Conservation (phyloP, 805 yeast species). For the Lipomyces mesembrius region DNA sequence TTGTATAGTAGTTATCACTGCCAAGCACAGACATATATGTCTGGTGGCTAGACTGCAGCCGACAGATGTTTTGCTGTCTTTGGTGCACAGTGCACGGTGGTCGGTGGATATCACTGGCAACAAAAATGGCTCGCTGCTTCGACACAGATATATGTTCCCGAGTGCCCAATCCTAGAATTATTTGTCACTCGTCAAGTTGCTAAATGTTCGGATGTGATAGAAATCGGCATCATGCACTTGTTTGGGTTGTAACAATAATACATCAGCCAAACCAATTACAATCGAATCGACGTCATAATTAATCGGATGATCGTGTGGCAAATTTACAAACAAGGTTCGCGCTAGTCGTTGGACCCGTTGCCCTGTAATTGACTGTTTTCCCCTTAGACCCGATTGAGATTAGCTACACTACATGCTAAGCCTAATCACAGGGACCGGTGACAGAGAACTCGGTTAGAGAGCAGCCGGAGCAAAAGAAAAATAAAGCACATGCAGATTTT, state of each 20-base stretch:
- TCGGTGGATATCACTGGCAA: no score
- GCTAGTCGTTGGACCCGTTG: not conserved
- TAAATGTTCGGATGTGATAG: not conserved
- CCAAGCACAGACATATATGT: no score
- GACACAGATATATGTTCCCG: not conserved
- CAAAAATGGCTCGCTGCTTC: not conserved
- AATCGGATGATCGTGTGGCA: not conserved
- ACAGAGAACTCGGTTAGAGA: not conserved
- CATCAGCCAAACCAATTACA: not conserved
- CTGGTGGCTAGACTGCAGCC: no score
- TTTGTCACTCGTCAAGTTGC: not conserved
- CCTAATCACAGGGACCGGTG: not conserved
- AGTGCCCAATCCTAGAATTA: not conserved
- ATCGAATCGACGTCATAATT: not conserved
- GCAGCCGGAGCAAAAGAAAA: not conserved
- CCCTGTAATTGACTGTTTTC: not conserved
- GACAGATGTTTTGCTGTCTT: no score
- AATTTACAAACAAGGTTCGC: not conserved
- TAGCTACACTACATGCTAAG: not conserved
- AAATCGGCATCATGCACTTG: no score
- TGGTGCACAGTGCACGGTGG: no score
- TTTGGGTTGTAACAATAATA: no score
- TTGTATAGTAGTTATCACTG: no score
- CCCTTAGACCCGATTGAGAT: not conserved
- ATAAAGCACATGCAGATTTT: not conserved